Base-by-base conservation (phyloP, 129 eudicot species). In the Lonicera japonica region DNA sequence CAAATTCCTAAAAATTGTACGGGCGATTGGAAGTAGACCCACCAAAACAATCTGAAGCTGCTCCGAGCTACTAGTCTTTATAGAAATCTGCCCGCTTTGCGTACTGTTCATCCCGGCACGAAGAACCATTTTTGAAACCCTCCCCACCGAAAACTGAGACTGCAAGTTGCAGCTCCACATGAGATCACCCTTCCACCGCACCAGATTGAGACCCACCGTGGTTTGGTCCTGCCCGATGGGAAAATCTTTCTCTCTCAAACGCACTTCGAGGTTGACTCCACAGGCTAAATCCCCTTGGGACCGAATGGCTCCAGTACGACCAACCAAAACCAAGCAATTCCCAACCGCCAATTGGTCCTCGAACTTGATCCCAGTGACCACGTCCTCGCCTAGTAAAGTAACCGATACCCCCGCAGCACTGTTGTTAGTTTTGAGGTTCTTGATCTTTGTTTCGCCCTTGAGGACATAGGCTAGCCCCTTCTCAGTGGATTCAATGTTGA, bases 1-100 rank as follows among this genome's bases (percentile, higher is more conserved):
- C 1, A 69, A 1, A 8, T 65, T 71, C 61, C 61, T 40, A 54
- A 65, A 63, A 5, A 79, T 67, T 47, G 77, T 29, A 19, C 24
- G 43, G 15, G 65, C 82, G 65, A 82, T 58, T 2, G 79, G 79
- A 51, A 79, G 55, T 20, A 79, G 54, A 36, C 71, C 79, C 55
- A 72, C 29, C 25, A 60, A 54, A 8, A 75, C 77, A 57, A 79
- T 46, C 21, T 68, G 82, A 36, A 75, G 76, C 38, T 69, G 82
- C 24, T 79, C 77, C 14, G 80, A 75, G 56, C 75, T 64, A 56
- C 74, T 69, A 19, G 51, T 65, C 65, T 50, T 72, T 19, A 79
- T 25, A 21, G 70, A 52, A 17, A 83, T 56, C 73, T 66, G 60
- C 47, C 77, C 77, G 11, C 56, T 82, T 21, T 18, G 48, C 74